Conservation (phyloP, 176 grass and related monocot species). For the Guadua angustifolia region DNA sequence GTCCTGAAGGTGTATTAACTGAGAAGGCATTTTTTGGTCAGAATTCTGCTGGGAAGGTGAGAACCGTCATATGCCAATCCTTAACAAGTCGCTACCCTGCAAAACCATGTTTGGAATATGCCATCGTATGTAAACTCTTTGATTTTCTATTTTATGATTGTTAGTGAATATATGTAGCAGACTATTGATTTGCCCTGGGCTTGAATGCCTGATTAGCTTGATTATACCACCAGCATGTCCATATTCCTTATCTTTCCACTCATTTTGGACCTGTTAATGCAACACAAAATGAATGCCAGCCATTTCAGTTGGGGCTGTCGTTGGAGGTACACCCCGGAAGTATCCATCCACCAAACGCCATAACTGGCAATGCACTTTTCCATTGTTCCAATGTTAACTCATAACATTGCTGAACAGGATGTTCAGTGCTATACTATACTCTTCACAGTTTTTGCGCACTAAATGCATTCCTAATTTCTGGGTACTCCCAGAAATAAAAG, state of each 20-base stretch:
- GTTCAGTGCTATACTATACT: slow-evolving; percentile 24
- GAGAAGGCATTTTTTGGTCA: slow-evolving; percentile 15
- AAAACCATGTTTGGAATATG: too few species aligned
- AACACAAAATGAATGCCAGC: slow-evolving; percentile 41
- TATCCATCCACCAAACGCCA: slow-evolving; percentile 9
- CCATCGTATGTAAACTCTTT: too few species aligned
- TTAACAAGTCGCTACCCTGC: too few species aligned
- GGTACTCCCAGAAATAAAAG: background rate
- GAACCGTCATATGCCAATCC: too few species aligned
- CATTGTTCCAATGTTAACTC: slow-evolving; percentile 20
- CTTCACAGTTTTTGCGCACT: background rate
- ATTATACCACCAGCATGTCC: background rate
- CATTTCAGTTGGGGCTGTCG: slow-evolving; percentile 33
- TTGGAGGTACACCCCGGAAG: background rate
- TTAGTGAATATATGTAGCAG: too few species aligned
- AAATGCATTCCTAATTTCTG: slow-evolving; percentile 1
- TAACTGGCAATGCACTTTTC: slow-evolving; percentile 29
- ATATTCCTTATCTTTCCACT: background rate
- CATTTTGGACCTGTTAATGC: slow-evolving; percentile 9
- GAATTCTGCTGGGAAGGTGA: slow-evolving; percentile 19
- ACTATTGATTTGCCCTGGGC: background rate
- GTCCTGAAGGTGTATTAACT: slow-evolving; percentile 15
- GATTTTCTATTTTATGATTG: too few species aligned
- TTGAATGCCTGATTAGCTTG: slow-evolving; percentile 23
- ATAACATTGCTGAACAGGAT: slow-evolving; percentile 35